These are phyloP conservation scores for Hansenula sp. DNA, from an alignment of 1,139 yeast genomes.

Conservation along the genomic window DNA sequence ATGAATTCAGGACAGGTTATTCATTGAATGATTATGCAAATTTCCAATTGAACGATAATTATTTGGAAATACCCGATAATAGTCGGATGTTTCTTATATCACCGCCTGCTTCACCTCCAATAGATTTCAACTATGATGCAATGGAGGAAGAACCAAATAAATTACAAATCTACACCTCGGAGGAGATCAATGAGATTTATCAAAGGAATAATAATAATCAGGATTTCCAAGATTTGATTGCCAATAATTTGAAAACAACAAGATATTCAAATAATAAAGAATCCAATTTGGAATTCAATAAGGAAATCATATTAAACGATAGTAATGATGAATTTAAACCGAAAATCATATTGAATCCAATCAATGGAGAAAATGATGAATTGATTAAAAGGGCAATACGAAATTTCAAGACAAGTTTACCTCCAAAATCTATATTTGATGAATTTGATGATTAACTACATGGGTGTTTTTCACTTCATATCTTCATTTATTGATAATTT, in stretches of 20 bases:
- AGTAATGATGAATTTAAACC: conserved; percentile 13
- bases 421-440: conserved; percentile 33
- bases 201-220: conserved; percentile 13
- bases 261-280: conserved; percentile 5
- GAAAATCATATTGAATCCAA: conserved; percentile 20
- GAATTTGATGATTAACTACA: conserved; percentile 19
- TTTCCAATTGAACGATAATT: conserved; percentile 16
- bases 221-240: conserved; percentile 12
- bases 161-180: conserved; percentile 21
- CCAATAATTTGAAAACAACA: conserved; percentile 9
- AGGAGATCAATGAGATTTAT: conserved; percentile 19
- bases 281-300: conserved; percentile 9
- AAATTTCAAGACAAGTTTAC: conserved; percentile 24
- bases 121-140: conserved; percentile 32
- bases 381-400: conserved; percentile 20
- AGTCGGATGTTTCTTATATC: conserved; percentile 31
- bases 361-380: conserved; percentile 21
- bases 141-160: conserved; percentile 32
- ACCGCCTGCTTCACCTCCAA: conserved; percentile 39
- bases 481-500: background rate
- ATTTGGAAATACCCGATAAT: conserved; percentile 28
- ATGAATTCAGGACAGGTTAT: conserved; percentile 13
- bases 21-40: conserved; percentile 20
- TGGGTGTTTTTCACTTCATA: no score
- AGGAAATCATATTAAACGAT: conserved; percentile 20